Base-by-base conservation (phyloP, 2,329 filamentous ascomycete genomes). In the Cryphonectria nitschkei region DNA sequence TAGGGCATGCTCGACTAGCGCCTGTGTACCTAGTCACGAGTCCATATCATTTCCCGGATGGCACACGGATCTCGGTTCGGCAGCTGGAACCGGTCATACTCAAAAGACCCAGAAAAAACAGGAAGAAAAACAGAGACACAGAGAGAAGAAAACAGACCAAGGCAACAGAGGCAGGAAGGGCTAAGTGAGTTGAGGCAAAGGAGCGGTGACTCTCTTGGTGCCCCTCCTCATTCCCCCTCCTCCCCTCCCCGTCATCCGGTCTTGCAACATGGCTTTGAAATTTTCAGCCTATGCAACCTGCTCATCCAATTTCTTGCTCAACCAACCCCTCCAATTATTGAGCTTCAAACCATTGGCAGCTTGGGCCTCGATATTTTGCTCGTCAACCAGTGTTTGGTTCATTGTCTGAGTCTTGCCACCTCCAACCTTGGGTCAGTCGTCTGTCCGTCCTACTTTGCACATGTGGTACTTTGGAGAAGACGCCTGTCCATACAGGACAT, bases 21-120 rank as follows among this genome's bases (percentile, higher is more conserved):
- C 16, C 54, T 32, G 54, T 39, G 58, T 37, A 22, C 19, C 34
- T 39, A 34, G 58, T 39, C 58, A 61, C n/a, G 58, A 61, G 58
- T 16, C 58, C 19, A 16, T 34, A 39, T 61, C 58, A 39, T 39
- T 39, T 39, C 32, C 3, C 58, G 58, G 58, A 39, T 61, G 43
- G 29, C 26, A 50, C 22, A 34, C 63, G 63, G 63, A 65, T 50
- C 16, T 65, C 63, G 63, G 63, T 65, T 39, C 63, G 63, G 63
- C 63, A 52, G 34, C 63, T 65, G 63, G 9, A 37, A 46, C 34
- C 63, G 63, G 63, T 52, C 41, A 13, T 64, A 5, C n/a, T 16
- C 34, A 37, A 43, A 6, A 7, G 22, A 26, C 22, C 34, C 11
- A 39, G n/a, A 37, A 63, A 11, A 26, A 37, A 14, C 11, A 26